Evolutionary conservation across 2,329 filamentous ascomycete genomes (phyloP).

Genomic region (Coccinonectria pachysandricola): DNA sequence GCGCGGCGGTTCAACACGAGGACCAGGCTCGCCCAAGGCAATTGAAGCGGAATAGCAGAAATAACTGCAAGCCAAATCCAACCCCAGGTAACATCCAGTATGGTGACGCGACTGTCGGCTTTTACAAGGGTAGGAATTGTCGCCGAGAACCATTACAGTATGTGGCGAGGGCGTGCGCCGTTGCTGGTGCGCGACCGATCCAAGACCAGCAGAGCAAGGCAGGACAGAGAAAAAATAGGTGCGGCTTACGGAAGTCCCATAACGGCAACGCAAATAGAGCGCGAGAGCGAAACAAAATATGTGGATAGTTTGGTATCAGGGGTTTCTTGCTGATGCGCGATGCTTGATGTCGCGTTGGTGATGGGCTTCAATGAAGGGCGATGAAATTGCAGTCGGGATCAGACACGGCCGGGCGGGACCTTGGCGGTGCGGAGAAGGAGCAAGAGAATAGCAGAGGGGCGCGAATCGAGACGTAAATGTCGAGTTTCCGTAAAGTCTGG

Average conservation of each 20-base stretch:
- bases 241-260: constrained; percentile 41
- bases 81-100: too few species aligned
- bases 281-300: constrained; percentile 7
- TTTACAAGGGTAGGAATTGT: constrained; percentile 9
- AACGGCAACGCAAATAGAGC: constrained; percentile 5
- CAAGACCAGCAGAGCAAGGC: constrained; percentile 2
- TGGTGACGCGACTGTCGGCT: constrained; percentile 11
- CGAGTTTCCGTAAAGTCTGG: constrained; percentile 1
- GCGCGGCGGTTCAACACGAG: constrained; percentile 4
- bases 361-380: too few species aligned
- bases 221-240: constrained; percentile 9
- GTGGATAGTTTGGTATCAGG: constrained; percentile 2
- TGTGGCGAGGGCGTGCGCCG: constrained; percentile 12
- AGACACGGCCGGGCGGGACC: too few species aligned
- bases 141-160: constrained; percentile 10
- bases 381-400: constrained; percentile 5
- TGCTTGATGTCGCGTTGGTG: too few species aligned
- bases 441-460: constrained; percentile 6
- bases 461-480: constrained; percentile 7
- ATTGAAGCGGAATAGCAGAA: too few species aligned
- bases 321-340: too few species aligned
- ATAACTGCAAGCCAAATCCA: too few species aligned
- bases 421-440: too few species aligned
- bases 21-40: too few species aligned
- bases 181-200: constrained; percentile 11